Conservation (phyloP, 441 rosid genomes). For the Gossypium lobatum region DNA sequence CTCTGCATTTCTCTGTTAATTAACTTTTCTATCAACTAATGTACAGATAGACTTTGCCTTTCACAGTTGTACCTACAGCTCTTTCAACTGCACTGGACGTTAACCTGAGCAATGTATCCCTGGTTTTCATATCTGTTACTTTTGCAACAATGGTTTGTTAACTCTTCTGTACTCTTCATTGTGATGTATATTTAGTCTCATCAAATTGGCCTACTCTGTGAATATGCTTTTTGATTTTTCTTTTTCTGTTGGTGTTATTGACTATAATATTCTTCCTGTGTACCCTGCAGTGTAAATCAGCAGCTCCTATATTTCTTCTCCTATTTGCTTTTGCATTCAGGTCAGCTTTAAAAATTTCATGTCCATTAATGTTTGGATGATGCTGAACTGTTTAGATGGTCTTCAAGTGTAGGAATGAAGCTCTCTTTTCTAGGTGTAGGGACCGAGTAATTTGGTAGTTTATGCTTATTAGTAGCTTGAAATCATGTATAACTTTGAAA, state of each 20-base stretch:
- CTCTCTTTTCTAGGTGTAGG: background rate
- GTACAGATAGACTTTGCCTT: conserved; percentile 77
- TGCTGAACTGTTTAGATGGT: background rate
- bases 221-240: conserved; percentile 12
- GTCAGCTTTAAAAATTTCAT: conserved; percentile 37
- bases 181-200: background rate
- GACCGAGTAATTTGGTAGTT: background rate
- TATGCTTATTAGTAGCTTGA: background rate
- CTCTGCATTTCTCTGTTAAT: conserved; percentile 18
- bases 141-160: conserved; percentile 95
- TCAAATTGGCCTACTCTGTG: conserved; percentile 15
- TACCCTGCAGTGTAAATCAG: conserved; percentile 90
- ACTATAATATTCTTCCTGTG: conserved; percentile 11
- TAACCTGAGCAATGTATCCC: conserved; percentile 92
- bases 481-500: background rate
- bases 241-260: conserved; percentile 10
- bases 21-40: conserved; percentile 65
- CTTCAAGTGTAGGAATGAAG: background rate
- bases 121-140: conserved; percentile 92
- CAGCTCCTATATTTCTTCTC: conserved; percentile 91
- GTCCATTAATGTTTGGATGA: background rate
- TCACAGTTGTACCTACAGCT: conserved; percentile 98
- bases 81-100: conserved; percentile 94
- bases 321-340: conserved; percentile 98
- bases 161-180: conserved; percentile 13